Percentiles rank a stretch among this genome's conserved stretches.
These are phyloP conservation scores for Haberlea rhodopensis DNA, from an alignment of 257 asterid species.

Conservation along the genomic window DNA sequence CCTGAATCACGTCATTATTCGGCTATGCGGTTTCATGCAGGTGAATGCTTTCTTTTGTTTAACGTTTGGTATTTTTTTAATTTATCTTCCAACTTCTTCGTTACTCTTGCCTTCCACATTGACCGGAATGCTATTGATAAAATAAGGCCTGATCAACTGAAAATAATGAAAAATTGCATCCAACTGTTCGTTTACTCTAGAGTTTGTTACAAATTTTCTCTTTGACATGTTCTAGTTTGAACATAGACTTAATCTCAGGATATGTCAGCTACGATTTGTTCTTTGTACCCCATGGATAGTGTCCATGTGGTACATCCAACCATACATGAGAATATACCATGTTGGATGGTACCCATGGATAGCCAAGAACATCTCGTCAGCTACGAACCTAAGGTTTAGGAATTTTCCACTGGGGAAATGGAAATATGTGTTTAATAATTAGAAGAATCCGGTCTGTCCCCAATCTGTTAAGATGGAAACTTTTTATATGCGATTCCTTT, in stretches of 20 bases:
- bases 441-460: not conserved
- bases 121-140: conserved; percentile 4
- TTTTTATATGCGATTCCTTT: not conserved
- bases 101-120: conserved; percentile 16
- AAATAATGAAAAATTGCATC: not conserved
- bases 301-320: too few species aligned
- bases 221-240: not conserved
- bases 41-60: conserved; percentile 35
- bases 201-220: not conserved
- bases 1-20: conserved; percentile 68
- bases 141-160: conserved; percentile 9
- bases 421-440: not conserved
- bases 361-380: too few species aligned
- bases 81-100: conserved; percentile 11
- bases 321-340: too few species aligned
- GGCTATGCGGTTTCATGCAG: conserved; percentile 99
- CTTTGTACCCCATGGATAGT: too few species aligned
- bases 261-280: not conserved
- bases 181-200: not conserved
- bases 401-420: conserved; percentile 10
- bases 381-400: not conserved
- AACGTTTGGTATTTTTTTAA: conserved; percentile 4
- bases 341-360: too few species aligned
- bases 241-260: not conserved
- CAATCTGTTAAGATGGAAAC: not conserved